Conservation (phyloP, 2,329 filamentous ascomycete species). For the Talaromyces marneffei region DNA sequence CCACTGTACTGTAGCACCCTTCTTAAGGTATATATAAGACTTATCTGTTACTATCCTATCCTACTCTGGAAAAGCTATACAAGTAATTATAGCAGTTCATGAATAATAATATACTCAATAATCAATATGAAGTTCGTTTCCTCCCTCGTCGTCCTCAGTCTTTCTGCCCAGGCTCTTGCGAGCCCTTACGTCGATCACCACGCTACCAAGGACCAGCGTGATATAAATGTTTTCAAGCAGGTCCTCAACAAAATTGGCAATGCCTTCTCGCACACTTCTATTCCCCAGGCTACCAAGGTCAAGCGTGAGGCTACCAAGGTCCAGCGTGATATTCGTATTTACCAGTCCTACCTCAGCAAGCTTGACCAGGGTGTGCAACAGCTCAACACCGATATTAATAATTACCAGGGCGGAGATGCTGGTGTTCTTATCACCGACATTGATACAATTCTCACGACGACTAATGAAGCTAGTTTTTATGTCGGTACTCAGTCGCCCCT, state of each 20-base stretch:
- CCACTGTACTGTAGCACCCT: not conserved
- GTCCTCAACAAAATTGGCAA: conserved; percentile 17
- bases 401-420: conserved; percentile 23
- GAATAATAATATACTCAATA: conserved; percentile 11
- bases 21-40: conserved; percentile 6
- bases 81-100: not conserved
- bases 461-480: conserved; percentile 24
- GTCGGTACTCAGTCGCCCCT: conserved; percentile 22
- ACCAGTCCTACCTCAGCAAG: conserved; percentile 6
- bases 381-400: conserved; percentile 22
- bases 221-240: conserved; percentile 7
- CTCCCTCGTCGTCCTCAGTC: conserved; percentile 15
- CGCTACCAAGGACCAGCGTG: too few species aligned
- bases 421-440: conserved; percentile 19
- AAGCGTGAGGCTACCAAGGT: too few species aligned
- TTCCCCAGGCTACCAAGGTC: too few species aligned
- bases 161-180: conserved; percentile 13
- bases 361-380: conserved; percentile 18
- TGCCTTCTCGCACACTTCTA: conserved; percentile 22
- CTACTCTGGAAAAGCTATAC: not conserved
- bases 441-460: too few species aligned
- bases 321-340: conserved; percentile 13
- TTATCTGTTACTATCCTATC: not conserved
- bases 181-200: conserved; percentile 11
- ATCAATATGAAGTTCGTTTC: conserved; percentile 17